Evolutionary conservation across 768 basidiomycete species (phyloP).

Genomic region (Hydnomerulius pinastri): DNA sequence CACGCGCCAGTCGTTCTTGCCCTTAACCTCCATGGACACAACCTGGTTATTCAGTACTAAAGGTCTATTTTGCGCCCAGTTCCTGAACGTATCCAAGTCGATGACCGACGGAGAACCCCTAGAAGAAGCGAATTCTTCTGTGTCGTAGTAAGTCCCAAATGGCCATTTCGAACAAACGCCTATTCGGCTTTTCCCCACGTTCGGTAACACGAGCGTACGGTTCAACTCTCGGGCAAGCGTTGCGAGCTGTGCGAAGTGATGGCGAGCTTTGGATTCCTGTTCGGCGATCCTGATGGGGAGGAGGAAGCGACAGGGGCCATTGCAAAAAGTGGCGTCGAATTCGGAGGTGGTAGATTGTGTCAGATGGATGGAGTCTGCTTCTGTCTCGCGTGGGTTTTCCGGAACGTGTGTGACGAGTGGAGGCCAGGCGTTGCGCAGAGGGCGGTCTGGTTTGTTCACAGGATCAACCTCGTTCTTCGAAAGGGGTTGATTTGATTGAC

Average conservation of each 20-base stretch:
- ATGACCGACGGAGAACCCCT: conserved; percentile 24
- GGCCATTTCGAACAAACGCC: conserved; percentile 51
- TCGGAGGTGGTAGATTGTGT: background rate
- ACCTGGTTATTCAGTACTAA: conserved; percentile 35
- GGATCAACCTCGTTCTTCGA: background rate
- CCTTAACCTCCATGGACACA: conserved; percentile 33
- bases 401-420: conserved; percentile 39
- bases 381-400: conserved; percentile 12
- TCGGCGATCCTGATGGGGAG: conserved; percentile 52
- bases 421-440: conserved; percentile 25
- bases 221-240: conserved; percentile 50
- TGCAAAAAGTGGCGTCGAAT: conserved; percentile 26
- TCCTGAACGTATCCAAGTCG: conserved; percentile 39
- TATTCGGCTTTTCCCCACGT: conserved; percentile 57
- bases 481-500: background rate
- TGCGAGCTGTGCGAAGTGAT: conserved; percentile 55
- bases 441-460: background rate
- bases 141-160: conserved; percentile 54
- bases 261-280: conserved; percentile 59
- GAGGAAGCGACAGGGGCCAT: conserved; percentile 44
- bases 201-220: conserved; percentile 62
- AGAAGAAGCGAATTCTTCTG: conserved; percentile 16
- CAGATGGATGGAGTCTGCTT: background rate
- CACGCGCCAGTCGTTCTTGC: conserved; percentile 7
- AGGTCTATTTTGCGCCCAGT: conserved; percentile 37